Evolutionary conservation across 371 early-diverging fungal species (phyloP), one percentile per base, ranked within the genome.

Genomic region (Mucor sp.): DNA sequence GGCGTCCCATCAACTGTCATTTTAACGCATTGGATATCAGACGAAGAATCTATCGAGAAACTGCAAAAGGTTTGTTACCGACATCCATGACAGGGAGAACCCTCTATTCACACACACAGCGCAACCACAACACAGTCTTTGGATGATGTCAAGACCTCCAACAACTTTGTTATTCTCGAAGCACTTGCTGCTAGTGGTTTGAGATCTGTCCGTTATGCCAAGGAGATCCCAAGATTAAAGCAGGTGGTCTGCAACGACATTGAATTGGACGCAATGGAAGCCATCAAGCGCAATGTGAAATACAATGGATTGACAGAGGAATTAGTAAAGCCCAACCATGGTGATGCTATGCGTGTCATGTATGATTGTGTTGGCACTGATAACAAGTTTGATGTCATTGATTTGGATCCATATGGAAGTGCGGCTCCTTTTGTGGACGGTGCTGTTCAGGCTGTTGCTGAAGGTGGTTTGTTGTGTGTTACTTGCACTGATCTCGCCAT

Each of bases 401-500:
- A 97, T 81, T 79, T 97, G 72, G 99, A 99, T 86, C 99, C 99
- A 14, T 99, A 98, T 81, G 99, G 99, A 21, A 90, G 97, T 3
- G 99, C 99, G 3, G 86, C 96, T 2, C 98, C 97, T 6, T 99
- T 98, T 78, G 77, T 99, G 15, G 99, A 99, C 72, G 96, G 90
- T 32, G 99, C 99, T 11, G 91, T 99, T 1, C 94, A 96, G 67
- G 88, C 95, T 1, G 94, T 99, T 8, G 83, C 91, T 50, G 93
- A 97, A 63, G 98, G 97, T 58, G 99, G 95, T 19, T 80, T 99
- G 28, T 82, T 99, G 27, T 98, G 98, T 78, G 91, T 99, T 28
- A 99, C 99, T 4, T 98, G 99, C 81, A 99, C 99, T 0, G 99
- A 99, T 88, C 88, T 99, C 78, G 99, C 97, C 11, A 94, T 98